A percentile compares a stretch with the other conserved stretches of the same genome.
These are phyloP conservation scores for Globisporangium parvum DNA, from an alignment of 352 stramenopile species.

Conservation along the genomic window DNA sequence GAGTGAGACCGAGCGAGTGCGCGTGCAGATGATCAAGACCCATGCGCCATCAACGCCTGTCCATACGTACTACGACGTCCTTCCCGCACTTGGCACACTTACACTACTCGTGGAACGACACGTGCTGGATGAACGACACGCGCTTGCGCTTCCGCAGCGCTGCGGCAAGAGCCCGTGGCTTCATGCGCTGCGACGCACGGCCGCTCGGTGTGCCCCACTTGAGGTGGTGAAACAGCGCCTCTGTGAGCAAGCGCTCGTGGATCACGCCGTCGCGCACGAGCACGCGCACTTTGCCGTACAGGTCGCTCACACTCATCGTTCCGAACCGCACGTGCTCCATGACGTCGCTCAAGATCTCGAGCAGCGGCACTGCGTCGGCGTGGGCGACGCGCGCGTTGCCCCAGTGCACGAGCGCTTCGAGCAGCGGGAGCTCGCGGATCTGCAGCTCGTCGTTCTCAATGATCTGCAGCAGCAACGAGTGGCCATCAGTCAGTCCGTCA, in stretches of 20 bases:
- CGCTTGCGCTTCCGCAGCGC: conserved; percentile 78
- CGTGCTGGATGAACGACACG: conserved; percentile 84
- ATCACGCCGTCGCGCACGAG: conserved; percentile 66
- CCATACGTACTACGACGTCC: neutral
- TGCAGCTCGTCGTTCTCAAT: conserved; percentile 80
- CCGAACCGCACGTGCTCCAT: conserved; percentile 84
- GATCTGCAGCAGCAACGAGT: conserved; percentile 21
- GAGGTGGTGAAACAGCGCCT: conserved; percentile 82
- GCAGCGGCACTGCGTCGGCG: conserved; percentile 31
- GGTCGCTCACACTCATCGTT: conserved; percentile 81
- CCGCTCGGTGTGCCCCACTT: conserved; percentile 76
- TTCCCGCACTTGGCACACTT: too few species aligned
- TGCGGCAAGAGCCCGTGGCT: conserved; percentile 51
- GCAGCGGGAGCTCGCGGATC: conserved; percentile 71
- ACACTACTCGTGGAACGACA: conserved; percentile 67
- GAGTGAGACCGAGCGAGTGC: conserved; percentile 1
- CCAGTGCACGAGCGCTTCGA: conserved; percentile 79
- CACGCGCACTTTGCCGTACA: conserved; percentile 81
- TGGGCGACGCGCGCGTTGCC: conserved; percentile 58
- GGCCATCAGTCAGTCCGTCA: too few species aligned
- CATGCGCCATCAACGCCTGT: too few species aligned
- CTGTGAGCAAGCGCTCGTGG: conserved; percentile 60
- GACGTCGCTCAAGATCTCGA: conserved; percentile 59
- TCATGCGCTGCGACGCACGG: conserved; percentile 50
- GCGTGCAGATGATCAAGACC: too few species aligned